Evolutionary conservation across 2,329 filamentous ascomycete genomes (phyloP).

Genomic region (Camillea tinctor): DNA sequence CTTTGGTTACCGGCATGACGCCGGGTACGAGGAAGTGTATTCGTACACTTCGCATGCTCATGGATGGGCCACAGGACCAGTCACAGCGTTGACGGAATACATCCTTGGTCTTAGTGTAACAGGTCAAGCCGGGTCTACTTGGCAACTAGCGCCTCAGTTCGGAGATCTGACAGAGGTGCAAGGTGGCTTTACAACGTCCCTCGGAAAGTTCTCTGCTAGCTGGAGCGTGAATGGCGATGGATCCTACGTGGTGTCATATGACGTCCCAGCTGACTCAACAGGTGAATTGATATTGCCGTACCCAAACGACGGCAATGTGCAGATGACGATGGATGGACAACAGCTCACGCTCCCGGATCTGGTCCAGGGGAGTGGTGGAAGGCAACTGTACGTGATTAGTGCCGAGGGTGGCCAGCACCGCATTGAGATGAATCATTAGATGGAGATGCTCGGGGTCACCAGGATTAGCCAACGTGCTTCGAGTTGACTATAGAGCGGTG

Average conservation of each 20-base stretch:
- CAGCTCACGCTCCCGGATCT: background rate
- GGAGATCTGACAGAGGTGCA: conserved; percentile 39
- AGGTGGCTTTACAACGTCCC: conserved; percentile 39
- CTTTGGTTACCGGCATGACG: conserved; percentile 54
- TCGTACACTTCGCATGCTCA: conserved; percentile 49
- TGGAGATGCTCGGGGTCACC: background rate
- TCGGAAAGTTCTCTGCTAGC: conserved; percentile 37
- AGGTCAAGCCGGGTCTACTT: conserved; percentile 34
- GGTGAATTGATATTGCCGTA: conserved; percentile 26
- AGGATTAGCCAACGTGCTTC: background rate
- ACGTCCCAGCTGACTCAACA: conserved; percentile 24
- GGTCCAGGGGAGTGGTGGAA: conserved; percentile 6
- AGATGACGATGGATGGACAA: conserved; percentile 22
- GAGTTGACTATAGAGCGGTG: background rate
- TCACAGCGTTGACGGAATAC: conserved; percentile 43
- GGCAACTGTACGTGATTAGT: conserved; percentile 7
- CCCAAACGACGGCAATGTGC: conserved; percentile 1
- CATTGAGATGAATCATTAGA: conserved; percentile 13
- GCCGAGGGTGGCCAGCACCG: conserved; percentile 14
- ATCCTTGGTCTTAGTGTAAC: conserved; percentile 43
- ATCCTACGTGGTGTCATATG: conserved; percentile 23
- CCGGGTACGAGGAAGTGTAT: conserved; percentile 50
- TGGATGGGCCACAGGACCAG: conserved; percentile 50
- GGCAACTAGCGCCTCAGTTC: conserved; percentile 39
- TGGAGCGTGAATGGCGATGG: conserved; percentile 25